Percentiles rank a stretch among this genome's conserved stretches.
Conservation (phyloP, 768 basidiomycete genomes). For the Phaeolepiota aurea region DNA sequence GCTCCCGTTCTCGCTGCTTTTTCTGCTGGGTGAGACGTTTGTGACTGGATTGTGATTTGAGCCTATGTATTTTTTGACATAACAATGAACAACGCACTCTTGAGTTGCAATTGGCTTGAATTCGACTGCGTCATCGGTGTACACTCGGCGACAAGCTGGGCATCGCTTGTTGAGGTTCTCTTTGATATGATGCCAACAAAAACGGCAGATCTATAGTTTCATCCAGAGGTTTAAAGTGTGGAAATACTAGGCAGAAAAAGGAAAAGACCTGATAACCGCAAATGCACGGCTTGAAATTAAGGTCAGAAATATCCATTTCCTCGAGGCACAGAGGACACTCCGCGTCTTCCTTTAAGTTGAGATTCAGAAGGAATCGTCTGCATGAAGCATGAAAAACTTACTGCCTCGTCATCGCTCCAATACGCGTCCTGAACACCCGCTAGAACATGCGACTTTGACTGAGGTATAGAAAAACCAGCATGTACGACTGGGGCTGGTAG, state of each 20-base stretch:
- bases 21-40: slow-evolving; percentile 94
- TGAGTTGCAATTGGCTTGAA: slow-evolving; percentile 93
- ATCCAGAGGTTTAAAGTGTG: slow-evolving; percentile 4
- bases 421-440: slow-evolving; percentile 95
- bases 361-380: no score
- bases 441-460: slow-evolving; percentile 79
- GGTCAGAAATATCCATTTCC: slow-evolving; percentile 97
- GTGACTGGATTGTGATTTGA: slow-evolving; percentile 48
- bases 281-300: slow-evolving; percentile 98
- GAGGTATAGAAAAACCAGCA: slow-evolving; percentile 59
- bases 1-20: slow-evolving; percentile 88
- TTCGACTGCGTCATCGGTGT: slow-evolving; percentile 88
- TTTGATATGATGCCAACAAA: slow-evolving; percentile 99
- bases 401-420: slow-evolving; percentile 89
- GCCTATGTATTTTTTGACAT: slow-evolving; percentile 9
- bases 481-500: slow-evolving; percentile 71
- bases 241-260: slow-evolving; percentile 2
- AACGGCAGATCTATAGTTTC: slow-evolving; percentile 82
- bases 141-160: slow-evolving; percentile 90
- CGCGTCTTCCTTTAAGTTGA: slow-evolving; percentile 71
- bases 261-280: slow-evolving; percentile 88
- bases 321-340: slow-evolving; percentile 98
- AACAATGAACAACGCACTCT: slow-evolving; percentile 56
- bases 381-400: no score
- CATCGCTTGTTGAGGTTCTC: slow-evolving; percentile 93